phyloP scores from a whole-genome alignment of 2,329 filamentous ascomycete species.

The Trichophaea hybrida region DNA sequence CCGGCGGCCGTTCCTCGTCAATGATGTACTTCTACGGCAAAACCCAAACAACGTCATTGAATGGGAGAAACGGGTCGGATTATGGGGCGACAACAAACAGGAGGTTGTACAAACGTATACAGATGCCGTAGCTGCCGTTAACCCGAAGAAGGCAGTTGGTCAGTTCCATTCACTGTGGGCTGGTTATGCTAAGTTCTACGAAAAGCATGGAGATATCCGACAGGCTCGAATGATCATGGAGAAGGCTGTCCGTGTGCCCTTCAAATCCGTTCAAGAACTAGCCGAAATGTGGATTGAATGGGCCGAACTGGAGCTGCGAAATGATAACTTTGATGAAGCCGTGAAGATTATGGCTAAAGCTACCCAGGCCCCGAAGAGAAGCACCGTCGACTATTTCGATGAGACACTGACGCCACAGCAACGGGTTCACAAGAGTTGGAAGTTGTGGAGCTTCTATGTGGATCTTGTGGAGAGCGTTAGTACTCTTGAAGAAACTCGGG shows the following conservation, averaged over 20 bases:
- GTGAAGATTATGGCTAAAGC: slow-evolving; percentile 95
- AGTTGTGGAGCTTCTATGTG: slow-evolving; percentile 98
- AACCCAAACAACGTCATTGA: slow-evolving; percentile 93
- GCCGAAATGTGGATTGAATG: slow-evolving; percentile 99
- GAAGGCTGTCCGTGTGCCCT: slow-evolving; percentile 93
- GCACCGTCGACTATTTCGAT: slow-evolving; percentile 98
- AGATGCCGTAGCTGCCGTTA: slow-evolving; percentile 79
- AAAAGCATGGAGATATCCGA: slow-evolving; percentile 66
- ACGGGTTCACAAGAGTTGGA: slow-evolving; percentile 97
- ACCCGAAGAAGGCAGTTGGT: slow-evolving; percentile 85
- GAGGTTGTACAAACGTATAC: slow-evolving; percentile 93
- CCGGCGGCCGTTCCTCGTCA: slow-evolving; percentile 82
- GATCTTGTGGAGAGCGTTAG: slow-evolving; percentile 92
- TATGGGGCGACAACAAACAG: slow-evolving; percentile 86
- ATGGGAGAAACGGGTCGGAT: slow-evolving; percentile 90
- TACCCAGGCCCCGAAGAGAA: slow-evolving; percentile 88
- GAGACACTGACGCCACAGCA: slow-evolving; percentile 88
- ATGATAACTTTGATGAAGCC: slow-evolving; percentile 89
- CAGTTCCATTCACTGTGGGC: slow-evolving; percentile 91
- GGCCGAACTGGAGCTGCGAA: slow-evolving; percentile 94
- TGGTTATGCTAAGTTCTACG: slow-evolving; percentile 95
- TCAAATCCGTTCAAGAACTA: slow-evolving; percentile 91
- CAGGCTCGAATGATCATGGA: slow-evolving; percentile 90
- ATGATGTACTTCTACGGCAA: slow-evolving; percentile 86
- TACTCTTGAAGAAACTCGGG: slow-evolving; percentile 78